Percentiles rank a stretch among this genome's conserved stretches.
Conservation (phyloP, 129 eudicot genomes). For the Escallonia rubra region DNA sequence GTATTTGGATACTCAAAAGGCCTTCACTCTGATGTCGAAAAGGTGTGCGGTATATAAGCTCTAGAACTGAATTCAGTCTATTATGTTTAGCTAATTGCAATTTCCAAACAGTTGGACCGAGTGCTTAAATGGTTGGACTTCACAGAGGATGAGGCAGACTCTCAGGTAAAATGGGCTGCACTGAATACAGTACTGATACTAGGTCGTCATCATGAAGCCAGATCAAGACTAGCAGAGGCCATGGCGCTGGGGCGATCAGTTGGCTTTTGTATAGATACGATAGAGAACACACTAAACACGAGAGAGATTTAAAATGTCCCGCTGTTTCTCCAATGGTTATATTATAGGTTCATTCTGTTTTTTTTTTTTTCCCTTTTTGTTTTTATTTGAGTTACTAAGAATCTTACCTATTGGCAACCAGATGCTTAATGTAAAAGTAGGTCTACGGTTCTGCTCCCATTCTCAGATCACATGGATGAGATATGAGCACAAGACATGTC, state of each 20-base stretch:
- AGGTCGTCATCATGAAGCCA: conserved; percentile 41
- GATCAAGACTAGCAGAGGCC: conserved; percentile 57
- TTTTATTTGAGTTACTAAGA: too few species aligned
- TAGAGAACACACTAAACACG: conserved; percentile 39
- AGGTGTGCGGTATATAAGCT: conserved; percentile 19
- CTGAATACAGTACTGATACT: conserved; percentile 41
- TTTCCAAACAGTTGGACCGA: conserved; percentile 39
- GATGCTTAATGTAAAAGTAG: too few species aligned
- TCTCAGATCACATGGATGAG: too few species aligned
- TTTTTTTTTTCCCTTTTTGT: neutral
- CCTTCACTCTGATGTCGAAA: conserved; percentile 58
- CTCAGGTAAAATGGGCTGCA: conserved; percentile 41
- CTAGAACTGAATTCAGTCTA: neutral
- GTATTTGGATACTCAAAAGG: conserved; percentile 62
- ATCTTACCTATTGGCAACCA: too few species aligned
- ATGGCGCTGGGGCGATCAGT: conserved; percentile 65
- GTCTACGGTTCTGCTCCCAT: too few species aligned
- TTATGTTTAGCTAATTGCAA: neutral
- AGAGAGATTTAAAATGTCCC: conserved; percentile 1
- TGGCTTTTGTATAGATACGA: conserved; percentile 61
- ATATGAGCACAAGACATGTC: too few species aligned
- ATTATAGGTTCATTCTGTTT: too few species aligned
- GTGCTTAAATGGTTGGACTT: conserved; percentile 47
- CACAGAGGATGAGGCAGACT: conserved; percentile 43
- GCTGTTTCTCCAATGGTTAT: neutral